Conservation (phyloP, 2,329 filamentous ascomycete species). For the Pseudophaeomoniella oleicola region DNA sequence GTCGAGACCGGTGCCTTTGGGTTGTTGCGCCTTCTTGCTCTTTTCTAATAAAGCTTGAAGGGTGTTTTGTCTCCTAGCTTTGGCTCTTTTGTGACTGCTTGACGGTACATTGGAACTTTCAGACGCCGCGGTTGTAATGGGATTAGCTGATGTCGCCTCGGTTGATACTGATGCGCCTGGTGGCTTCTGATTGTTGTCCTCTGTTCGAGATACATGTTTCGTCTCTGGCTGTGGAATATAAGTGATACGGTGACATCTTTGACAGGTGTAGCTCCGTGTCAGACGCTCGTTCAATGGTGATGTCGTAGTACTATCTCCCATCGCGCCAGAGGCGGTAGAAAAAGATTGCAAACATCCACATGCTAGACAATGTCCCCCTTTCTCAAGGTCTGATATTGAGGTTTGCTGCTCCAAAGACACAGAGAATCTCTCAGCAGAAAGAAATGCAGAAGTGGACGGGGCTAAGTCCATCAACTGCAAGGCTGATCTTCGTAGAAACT, state of each 20-base stretch:
- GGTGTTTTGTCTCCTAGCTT: slow-evolving; percentile 37
- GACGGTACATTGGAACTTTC: no score
- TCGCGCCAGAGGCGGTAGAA: no score
- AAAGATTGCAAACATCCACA: not conserved
- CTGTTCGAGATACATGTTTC: no score
- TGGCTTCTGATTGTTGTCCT: no score
- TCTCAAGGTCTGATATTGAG: not conserved
- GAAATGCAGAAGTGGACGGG: slow-evolving; percentile 2
- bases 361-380: not conserved
- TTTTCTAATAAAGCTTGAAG: slow-evolving; percentile 36
- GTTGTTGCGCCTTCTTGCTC: slow-evolving; percentile 3
- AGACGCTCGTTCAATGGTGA: no score
- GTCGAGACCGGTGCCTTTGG: slow-evolving; percentile 3
- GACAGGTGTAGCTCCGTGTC: not conserved
- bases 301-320: no score
- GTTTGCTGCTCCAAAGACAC: not conserved
- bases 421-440: not conserved
- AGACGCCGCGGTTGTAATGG: no score
- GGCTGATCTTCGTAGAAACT: not conserved
- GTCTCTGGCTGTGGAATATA: slow-evolving; percentile 1
- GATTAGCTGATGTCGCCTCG: no score
- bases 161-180: no score
- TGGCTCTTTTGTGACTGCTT: slow-evolving; percentile 41
- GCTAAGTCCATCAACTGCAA: not conserved
- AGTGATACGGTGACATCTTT: not conserved